Conservation (phyloP, 2,329 filamentous ascomycete species). For the Cytospora chrysosperma region DNA sequence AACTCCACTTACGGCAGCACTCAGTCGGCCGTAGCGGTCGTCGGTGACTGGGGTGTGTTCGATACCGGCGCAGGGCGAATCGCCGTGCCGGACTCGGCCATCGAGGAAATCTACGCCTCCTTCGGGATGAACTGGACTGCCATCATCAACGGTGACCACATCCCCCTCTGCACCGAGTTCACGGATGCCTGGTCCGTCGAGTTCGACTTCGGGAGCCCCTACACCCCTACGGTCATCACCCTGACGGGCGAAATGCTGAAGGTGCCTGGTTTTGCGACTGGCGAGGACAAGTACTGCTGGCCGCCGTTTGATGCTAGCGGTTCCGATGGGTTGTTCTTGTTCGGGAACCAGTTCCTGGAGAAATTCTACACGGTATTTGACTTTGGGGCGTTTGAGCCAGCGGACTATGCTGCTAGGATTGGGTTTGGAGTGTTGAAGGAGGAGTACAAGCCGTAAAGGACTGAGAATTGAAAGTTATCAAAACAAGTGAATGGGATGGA, state of each 20-base stretch:
- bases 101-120: constrained; percentile 33
- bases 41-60: constrained; percentile 29
- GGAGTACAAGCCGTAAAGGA: constrained; percentile 6
- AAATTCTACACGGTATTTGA: constrained; percentile 38
- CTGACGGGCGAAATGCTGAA: constrained; percentile 35
- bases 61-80: constrained; percentile 35
- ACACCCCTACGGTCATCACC: constrained; percentile 27
- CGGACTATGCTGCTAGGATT: constrained; percentile 7
- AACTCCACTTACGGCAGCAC: background rate
- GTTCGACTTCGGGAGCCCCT: constrained; percentile 26
- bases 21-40: background rate
- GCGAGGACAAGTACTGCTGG: constrained; percentile 36
- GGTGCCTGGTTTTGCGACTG: constrained; percentile 33
- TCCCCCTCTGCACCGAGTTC: constrained; percentile 38
- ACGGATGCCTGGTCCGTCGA: constrained; percentile 36
- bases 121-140: constrained; percentile 38
- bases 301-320: constrained; percentile 35
- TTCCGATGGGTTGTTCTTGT: constrained; percentile 29
- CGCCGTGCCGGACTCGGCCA: constrained; percentile 29
- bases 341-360: constrained; percentile 32
- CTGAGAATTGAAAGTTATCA: too few relatives aligned
- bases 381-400: constrained; percentile 28
- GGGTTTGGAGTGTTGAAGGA: constrained; percentile 17
- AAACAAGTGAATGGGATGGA: too few relatives aligned
- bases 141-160: constrained; percentile 30